Percentiles rank a stretch among this genome's conserved stretches.
These are phyloP conservation scores for Aphanomyces invadans DNA, from an alignment of 352 stramenopile species.

Conservation along the genomic window DNA sequence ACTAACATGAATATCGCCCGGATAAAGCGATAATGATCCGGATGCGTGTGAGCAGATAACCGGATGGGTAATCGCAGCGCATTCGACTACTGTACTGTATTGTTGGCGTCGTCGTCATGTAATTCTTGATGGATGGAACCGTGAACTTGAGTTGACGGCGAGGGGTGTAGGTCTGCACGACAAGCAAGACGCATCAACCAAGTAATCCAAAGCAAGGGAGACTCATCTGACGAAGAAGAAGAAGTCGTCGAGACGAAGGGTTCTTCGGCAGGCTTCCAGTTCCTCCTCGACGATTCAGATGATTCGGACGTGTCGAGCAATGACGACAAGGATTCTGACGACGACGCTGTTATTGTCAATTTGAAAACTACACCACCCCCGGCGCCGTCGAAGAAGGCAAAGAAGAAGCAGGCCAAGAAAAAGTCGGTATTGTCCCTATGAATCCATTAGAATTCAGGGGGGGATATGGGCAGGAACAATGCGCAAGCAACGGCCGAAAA, in stretches of 20 bases:
- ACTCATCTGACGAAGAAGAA: conserved; percentile 35
- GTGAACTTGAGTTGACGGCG: background rate
- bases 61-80: no score
- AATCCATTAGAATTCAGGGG: no score
- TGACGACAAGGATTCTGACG: conserved; percentile 30
- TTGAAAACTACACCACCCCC: background rate
- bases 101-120: background rate
- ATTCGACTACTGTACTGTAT: no score
- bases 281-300: conserved; percentile 34
- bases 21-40: no score
- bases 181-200: conserved; percentile 59
- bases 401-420: conserved; percentile 31
- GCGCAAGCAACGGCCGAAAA: conserved; percentile 28
- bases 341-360: conserved; percentile 17
- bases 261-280: conserved; percentile 54
- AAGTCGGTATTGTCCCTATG: background rate
- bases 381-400: conserved; percentile 32
- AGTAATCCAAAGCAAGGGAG: conserved; percentile 41
- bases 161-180: conserved; percentile 51
- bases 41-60: no score
- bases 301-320: conserved; percentile 52
- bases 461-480: conserved; percentile 29
- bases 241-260: conserved; percentile 44
- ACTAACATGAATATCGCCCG: no score
- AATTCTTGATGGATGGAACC: no score